Base-by-base conservation (phyloP, 2,329 filamentous ascomycete species). In the Byssoonygena ceratinophila region DNA sequence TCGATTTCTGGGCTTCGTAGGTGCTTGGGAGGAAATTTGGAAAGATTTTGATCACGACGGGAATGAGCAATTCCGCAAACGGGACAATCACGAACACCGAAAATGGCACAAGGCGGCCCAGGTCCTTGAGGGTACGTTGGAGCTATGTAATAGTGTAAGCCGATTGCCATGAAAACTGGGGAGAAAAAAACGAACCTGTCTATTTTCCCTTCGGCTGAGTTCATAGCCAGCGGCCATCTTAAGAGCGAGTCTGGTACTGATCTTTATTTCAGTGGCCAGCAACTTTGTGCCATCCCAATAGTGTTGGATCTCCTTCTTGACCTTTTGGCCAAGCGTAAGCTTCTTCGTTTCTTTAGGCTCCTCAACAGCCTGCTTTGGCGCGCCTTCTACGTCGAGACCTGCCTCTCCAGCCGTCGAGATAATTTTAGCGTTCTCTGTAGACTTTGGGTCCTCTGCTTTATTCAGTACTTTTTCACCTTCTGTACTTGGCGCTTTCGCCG, bases 231-330 rank as follows among this genome's bases (percentile, higher is more conserved):
- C 90, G 12, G 90, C 89, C 92, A 98, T 98, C 76, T 96, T 97
- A 68, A 96, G 70, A 4, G 90, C 92, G 59, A 98, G 74, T 57
- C 84, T 84, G 56, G 85, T 87, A 68, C 91, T 97, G 67, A 98
- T 98, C 70, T 76, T 87, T 66, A 97, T 83, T 72, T 98, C 92
- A 1, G 88, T 86, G 20, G 84, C 90, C 60, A 98, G 76, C 63
- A 98, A 76, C 72, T 98, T 98, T 25, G 89, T 97, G 55, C 92
- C 92, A 71, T 98, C 92, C 91, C 92, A 97, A 74, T 98, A 98
- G 69, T 98, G 92, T 57, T 84, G 81, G 12, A 77, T 78, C 71
- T 98, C 92, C 69, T 94, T 90, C 78, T 95, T 98, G 64, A 98
- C 83, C 73, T 90, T 94, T 68, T 97, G 87, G 70, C 82, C 84